phyloP scores from a whole-genome alignment of 192 early-diverging fungal genomes.

The Spinellus fusiger region DNA sequence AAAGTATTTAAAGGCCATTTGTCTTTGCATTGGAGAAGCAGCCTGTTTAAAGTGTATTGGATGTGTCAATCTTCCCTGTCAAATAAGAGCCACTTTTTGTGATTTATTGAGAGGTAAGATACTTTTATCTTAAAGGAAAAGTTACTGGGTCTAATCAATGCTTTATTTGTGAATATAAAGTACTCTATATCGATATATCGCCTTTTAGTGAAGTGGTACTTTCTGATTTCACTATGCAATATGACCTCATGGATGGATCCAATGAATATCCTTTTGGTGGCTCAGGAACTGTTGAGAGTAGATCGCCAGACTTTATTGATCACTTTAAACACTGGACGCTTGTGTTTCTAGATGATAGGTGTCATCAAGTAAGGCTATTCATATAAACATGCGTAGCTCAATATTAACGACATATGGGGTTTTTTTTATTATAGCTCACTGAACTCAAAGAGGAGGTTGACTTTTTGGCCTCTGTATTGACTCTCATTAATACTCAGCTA shows the following conservation, averaged over 20 bases:
- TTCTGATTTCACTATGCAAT: slow-evolving; percentile 18
- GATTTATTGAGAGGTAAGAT: slow-evolving; percentile 18
- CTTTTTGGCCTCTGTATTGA: slow-evolving; percentile 13
- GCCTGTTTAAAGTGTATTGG: slow-evolving; percentile 15
- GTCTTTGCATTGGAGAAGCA: slow-evolving; percentile 1
- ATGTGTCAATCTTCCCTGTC: slow-evolving; percentile 1
- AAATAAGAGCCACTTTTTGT: slow-evolving; percentile 15
- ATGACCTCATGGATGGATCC: not conserved
- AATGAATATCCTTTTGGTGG: slow-evolving; percentile 10
- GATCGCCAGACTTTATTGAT: slow-evolving; percentile 9
- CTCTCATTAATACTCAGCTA: slow-evolving; percentile 9
- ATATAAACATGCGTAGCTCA: not conserved
- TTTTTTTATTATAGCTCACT: slow-evolving; percentile 1
- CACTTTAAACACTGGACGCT: slow-evolving; percentile 15
- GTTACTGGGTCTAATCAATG: not conserved
- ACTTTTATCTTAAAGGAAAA: not conserved
- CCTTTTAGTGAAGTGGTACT: slow-evolving; percentile 15
- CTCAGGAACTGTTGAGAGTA: slow-evolving; percentile 1
- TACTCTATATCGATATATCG: slow-evolving; percentile 9
- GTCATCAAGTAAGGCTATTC: slow-evolving; percentile 2
- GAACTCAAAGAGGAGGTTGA: not conserved
- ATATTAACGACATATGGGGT: not conserved
- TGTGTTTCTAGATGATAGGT: slow-evolving; percentile 12
- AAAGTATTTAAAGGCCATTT: not conserved
- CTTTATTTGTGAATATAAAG: not conserved